phyloP scores from a whole-genome alignment of 2,329 filamentous ascomycete genomes.

The Lachnellula occidentalis region DNA sequence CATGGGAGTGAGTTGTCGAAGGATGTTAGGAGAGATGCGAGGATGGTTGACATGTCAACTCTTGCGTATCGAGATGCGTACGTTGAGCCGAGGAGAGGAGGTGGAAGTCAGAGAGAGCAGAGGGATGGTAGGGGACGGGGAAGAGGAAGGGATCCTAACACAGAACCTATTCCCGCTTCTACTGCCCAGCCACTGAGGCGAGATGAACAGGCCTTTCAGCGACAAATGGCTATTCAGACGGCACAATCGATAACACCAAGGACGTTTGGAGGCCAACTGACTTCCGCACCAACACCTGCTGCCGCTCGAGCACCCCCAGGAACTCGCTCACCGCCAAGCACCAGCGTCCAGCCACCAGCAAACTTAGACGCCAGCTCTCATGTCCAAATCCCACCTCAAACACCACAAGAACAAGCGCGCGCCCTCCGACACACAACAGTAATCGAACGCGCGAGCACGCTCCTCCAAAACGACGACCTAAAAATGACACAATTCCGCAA shows the following conservation, averaged over 20 bases:
- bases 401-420: conserved; percentile 75
- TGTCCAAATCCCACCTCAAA: conserved; percentile 46
- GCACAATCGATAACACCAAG: conserved; percentile 74
- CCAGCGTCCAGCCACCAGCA: conserved; percentile 13
- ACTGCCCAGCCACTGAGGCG: conserved; percentile 75
- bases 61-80: conserved; percentile 79
- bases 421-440: conserved; percentile 77
- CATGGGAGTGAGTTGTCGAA: conserved; percentile 79
- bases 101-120: conserved; percentile 39
- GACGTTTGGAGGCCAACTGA: conserved; percentile 80
- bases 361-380: conserved; percentile 17
- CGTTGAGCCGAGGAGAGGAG: conserved; percentile 46
- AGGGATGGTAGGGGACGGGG: conserved; percentile 42
- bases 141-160: conserved; percentile 80
- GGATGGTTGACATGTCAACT: conserved; percentile 77
- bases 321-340: conserved; percentile 8
- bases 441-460: conserved; percentile 74
- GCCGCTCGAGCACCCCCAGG: conserved; percentile 38
- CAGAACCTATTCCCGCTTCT: conserved; percentile 69
- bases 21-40: conserved; percentile 74
- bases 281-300: conserved; percentile 35
- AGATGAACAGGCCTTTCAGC: conserved; percentile 86
- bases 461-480: conserved; percentile 69
- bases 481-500: conserved; percentile 76
- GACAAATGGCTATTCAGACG: conserved; percentile 86